phyloP scores from a whole-genome alignment of 2,329 filamentous ascomycete species.

The Aspergillus sergii region DNA sequence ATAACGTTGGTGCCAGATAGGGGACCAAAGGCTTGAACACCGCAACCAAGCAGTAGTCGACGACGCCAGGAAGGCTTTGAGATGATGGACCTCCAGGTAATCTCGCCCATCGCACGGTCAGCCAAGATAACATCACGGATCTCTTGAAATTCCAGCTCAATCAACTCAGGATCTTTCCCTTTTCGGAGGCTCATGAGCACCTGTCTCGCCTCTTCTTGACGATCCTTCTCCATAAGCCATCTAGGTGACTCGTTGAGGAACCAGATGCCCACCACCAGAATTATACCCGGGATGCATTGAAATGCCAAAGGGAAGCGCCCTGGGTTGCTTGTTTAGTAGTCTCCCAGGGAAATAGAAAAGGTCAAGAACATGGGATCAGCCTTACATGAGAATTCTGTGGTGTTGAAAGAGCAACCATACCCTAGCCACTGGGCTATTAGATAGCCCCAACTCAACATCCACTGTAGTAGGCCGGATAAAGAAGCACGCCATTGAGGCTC shows the following conservation, averaged over 20 bases:
- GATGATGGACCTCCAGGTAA: slow-evolving; percentile 43
- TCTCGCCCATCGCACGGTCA: slow-evolving; percentile 37
- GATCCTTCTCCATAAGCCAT: slow-evolving; percentile 29
- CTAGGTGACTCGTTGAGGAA: slow-evolving; percentile 34
- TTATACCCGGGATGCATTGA: slow-evolving; percentile 42
- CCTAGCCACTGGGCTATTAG: slow-evolving; percentile 43
- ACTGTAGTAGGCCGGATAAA: slow-evolving; percentile 33
- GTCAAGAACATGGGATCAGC: not conserved
- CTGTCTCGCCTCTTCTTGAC: slow-evolving; percentile 24
- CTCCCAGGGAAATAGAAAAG: not conserved
- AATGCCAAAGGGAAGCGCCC: slow-evolving; percentile 46
- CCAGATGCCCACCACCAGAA: slow-evolving; percentile 32
- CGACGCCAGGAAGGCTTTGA: slow-evolving; percentile 49
- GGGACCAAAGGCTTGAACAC: slow-evolving; percentile 51
- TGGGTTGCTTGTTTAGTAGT: not conserved
- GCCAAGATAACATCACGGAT: slow-evolving; percentile 43
- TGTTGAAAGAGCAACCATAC: slow-evolving; percentile 35
- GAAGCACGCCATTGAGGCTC: slow-evolving; percentile 34
- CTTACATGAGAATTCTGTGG: slow-evolving; percentile 17
- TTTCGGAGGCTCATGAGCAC: slow-evolving; percentile 22
- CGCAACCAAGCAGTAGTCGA: slow-evolving; percentile 49
- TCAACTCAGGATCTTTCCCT: slow-evolving; percentile 20
- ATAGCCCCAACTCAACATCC: slow-evolving; percentile 43
- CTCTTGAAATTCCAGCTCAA: slow-evolving; percentile 45
- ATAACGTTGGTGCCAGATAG: slow-evolving; percentile 53